Evolutionary conservation across 805 yeast species (phyloP).

Genomic region (Nakazawaea ernobii): DNA sequence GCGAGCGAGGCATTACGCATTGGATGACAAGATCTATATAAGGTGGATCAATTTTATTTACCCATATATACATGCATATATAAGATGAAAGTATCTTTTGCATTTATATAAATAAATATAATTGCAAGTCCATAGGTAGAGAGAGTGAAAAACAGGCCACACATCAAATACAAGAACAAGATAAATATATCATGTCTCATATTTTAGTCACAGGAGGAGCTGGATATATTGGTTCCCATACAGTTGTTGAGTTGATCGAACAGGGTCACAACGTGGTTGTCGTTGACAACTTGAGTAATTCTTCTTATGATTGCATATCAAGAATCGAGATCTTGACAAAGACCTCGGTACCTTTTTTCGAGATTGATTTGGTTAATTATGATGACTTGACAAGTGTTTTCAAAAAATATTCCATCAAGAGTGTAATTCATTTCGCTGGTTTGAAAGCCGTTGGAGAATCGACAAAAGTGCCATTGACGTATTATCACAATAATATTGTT

Average conservation of each 20-base stretch:
- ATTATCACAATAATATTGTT: conserved; percentile 61
- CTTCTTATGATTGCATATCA: conserved; percentile 59
- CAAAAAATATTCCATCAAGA: conserved; percentile 38
- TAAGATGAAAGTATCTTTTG: no score
- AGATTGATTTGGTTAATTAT: conserved; percentile 51
- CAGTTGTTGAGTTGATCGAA: conserved; percentile 56
- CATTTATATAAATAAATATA: no score
- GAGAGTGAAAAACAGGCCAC: no score
- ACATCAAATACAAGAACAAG: no score
- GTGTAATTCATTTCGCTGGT: conserved; percentile 78
- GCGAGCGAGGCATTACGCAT: no score
- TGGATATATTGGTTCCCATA: conserved; percentile 82
- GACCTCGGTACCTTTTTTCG: conserved; percentile 45
- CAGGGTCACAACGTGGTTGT: conserved; percentile 67
- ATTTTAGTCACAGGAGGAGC: conserved; percentile 82
- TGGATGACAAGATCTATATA: no score
- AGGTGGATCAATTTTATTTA: no score
- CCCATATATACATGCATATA: no score
- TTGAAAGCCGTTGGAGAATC: conserved; percentile 82
- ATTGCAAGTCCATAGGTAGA: background rate
- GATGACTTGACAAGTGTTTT: conserved; percentile 44
- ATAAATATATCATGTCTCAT: no score
- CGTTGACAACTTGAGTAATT: conserved; percentile 63
- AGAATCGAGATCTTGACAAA: conserved; percentile 53
- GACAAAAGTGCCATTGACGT: conserved; percentile 56